Base-by-base conservation (phyloP, 768 basidiomycete species). In the Austroboletus eburneus region DNA sequence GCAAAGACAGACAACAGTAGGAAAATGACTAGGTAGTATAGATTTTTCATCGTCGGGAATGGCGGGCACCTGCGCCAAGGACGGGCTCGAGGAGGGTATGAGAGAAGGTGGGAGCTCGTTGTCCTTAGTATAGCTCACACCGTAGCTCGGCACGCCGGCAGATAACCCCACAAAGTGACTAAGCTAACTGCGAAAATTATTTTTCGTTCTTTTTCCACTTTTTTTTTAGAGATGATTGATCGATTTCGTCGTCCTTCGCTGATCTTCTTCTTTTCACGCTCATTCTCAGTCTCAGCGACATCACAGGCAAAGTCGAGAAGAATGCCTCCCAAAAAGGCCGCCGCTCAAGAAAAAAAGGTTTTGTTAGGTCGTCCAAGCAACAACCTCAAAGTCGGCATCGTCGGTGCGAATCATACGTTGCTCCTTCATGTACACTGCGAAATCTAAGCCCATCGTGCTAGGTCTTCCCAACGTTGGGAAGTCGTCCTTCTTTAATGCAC, bases 311-410 rank as follows among this genome's bases (percentile, higher is more conserved):
- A 83, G 70, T 29, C 47, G 9, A 80, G 69, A 55, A 89, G 70
- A 63, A 96, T 95, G 92, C 85, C 91, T 3, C 94, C 94, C 13
- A 94, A 91, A 73, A 94, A 95, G 70, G 82, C 83, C 43, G 71
- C 72, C 43, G 75, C 66, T 21, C 72, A 72, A 10, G 91, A 92
- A 72, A 96, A 93, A 75, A 95, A 91, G 70, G 69, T 75, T 21
- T 71, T 93, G 16, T 83, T 98, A 29, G 96, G 96, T 37, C 72
- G 93, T 46, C 95, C 96, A 27, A 76, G 87, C 56, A 99, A 99
- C 75, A 98, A 98, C 76, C 79, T 98, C 64, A 90, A 94, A 81
- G 88, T 97, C 62, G 96, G 96, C 65, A 95, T 96, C 78, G 95
- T 97, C 76, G 94, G 91, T 91, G 84, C 79, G 70, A n/a, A n/a